A percentile compares a stretch with the other conserved stretches of the same genome.
These are phyloP conservation scores for Chalciporus sphaerocephalus DNA, from an alignment of 768 basidiomycete species.

Conservation along the genomic window DNA sequence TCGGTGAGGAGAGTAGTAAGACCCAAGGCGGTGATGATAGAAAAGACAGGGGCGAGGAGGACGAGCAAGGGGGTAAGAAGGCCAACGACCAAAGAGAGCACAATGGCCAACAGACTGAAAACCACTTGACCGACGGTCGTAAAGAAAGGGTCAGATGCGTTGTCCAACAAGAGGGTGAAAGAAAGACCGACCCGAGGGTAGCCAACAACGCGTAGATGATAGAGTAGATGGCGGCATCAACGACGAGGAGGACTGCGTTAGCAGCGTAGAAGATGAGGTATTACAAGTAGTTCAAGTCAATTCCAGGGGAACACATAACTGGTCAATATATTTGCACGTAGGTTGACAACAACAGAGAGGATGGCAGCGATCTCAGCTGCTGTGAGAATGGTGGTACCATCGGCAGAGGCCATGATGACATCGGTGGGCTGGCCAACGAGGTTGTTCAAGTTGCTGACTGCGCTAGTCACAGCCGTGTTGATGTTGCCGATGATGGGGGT, in stretches of 20 bases:
- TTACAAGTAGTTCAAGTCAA: background rate
- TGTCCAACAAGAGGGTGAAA: background rate
- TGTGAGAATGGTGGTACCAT: background rate
- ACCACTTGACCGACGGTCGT: too few species aligned
- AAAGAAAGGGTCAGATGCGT: background rate
- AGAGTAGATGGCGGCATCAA: conserved; percentile 1
- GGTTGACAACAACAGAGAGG: conserved; percentile 1
- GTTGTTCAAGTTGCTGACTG: conserved; percentile 2
- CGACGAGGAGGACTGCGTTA: conserved; percentile 7
- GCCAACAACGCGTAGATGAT: background rate
- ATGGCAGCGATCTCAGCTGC: conserved; percentile 6
- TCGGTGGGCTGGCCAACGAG: conserved; percentile 3
- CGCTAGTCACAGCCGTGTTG: conserved; percentile 2
- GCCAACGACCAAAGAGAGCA: conserved; percentile 6
- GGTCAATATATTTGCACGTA: background rate
- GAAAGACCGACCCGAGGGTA: conserved; percentile 4
- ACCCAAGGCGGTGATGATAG: conserved; percentile 6
- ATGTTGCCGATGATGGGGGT: conserved; percentile 6
- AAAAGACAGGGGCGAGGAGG: conserved; percentile 8
- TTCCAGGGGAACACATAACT: background rate
- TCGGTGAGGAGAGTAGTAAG: background rate
- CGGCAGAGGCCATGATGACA: conserved; percentile 5
- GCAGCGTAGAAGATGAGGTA: conserved; percentile 10
- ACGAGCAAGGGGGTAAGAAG: conserved; percentile 2
- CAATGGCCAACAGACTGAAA: conserved; percentile 2